A percentile compares a stretch with the other conserved stretches of the same genome.
These are phyloP conservation scores for Talaromyces adpressus DNA, from an alignment of 495 filamentous ascomycete genomes.

Conservation along the genomic window DNA sequence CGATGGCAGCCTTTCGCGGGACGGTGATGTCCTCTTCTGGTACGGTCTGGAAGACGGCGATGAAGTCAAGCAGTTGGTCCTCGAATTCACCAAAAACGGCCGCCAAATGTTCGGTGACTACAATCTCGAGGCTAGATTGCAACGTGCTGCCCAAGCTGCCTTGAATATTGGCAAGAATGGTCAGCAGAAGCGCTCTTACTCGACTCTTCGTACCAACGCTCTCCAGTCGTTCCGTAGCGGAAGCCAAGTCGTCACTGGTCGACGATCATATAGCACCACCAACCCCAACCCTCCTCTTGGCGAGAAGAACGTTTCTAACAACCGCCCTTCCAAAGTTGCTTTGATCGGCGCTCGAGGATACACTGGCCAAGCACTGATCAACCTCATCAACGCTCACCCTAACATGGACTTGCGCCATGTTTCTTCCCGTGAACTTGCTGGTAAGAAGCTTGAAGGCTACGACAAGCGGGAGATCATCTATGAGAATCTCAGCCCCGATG, in stretches of 20 bases:
- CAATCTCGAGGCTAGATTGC: conserved; percentile 78
- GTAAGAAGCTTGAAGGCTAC: conserved; percentile 86
- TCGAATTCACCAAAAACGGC: conserved; percentile 78
- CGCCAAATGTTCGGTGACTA: conserved; percentile 85
- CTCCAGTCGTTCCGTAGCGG: conserved; percentile 30
- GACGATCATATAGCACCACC: conserved; percentile 62
- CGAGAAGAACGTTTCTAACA: conserved; percentile 81
- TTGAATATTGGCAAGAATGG: conserved; percentile 45
- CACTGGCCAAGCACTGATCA: conserved; percentile 89
- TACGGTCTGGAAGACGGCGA: conserved; percentile 83
- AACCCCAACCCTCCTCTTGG: conserved; percentile 98
- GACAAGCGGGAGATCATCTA: conserved; percentile 90
- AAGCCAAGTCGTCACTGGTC: conserved; percentile 21
- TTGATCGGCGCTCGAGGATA: conserved; percentile 95
- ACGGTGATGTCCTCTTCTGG: conserved; percentile 94
- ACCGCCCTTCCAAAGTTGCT: conserved; percentile 72
- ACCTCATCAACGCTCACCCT: conserved; percentile 83
- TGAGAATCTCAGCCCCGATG: conserved; percentile 83
- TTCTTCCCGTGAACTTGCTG: conserved; percentile 87
- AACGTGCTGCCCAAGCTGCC: conserved; percentile 65
- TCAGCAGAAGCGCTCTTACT: conserved; percentile 62
- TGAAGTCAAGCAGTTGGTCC: conserved; percentile 80
- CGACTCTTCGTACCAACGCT: conserved; percentile 43
- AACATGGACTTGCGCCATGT: conserved; percentile 91
- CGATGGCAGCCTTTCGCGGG: conserved; percentile 77